These are phyloP conservation scores for Thelonectria discophora DNA, from an alignment of 2,329 filamentous ascomycete species.

Conservation along the genomic window DNA sequence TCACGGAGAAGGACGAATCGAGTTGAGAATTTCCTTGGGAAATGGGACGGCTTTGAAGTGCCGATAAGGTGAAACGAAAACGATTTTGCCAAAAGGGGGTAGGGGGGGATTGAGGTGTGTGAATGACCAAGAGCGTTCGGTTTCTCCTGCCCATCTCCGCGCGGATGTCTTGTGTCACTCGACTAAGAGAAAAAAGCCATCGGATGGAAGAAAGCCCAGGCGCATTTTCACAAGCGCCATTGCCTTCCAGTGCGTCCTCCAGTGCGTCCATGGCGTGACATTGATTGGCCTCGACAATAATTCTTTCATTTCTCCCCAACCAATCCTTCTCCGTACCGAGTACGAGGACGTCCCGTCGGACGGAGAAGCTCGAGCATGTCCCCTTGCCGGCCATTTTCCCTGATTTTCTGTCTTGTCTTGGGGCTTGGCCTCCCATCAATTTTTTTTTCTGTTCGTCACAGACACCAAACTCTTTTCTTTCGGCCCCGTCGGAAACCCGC, in stretches of 20 bases:
- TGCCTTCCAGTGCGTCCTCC: not conserved
- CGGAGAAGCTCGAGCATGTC: not conserved
- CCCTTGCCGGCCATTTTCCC: not conserved
- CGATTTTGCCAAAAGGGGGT: not conserved
- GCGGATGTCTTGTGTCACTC: not conserved
- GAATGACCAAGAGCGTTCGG: not conserved
- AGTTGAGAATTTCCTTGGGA: too few species aligned
- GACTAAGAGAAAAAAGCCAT: not conserved
- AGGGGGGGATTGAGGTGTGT: too few species aligned
- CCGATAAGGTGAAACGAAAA: not conserved
- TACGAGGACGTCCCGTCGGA: slow-evolving; percentile 1
- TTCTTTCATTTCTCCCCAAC: not conserved
- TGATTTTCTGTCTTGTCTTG: not conserved
- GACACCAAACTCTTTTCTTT: not conserved
- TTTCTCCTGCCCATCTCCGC: not conserved
- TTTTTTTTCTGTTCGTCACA: not conserved
- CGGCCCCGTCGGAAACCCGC: not conserved
- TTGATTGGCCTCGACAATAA: slow-evolving; percentile 4
- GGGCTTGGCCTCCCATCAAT: not conserved
- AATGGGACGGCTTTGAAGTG: too few species aligned
- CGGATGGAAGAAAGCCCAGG: not conserved
- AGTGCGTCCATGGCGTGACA: slow-evolving; percentile 15
- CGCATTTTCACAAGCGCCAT: not conserved
- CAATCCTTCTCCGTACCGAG: not conserved
- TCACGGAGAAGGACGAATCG: not conserved